These are phyloP conservation scores for Dioszegia crocea DNA, from an alignment of 768 basidiomycete species.

Conservation along the genomic window DNA sequence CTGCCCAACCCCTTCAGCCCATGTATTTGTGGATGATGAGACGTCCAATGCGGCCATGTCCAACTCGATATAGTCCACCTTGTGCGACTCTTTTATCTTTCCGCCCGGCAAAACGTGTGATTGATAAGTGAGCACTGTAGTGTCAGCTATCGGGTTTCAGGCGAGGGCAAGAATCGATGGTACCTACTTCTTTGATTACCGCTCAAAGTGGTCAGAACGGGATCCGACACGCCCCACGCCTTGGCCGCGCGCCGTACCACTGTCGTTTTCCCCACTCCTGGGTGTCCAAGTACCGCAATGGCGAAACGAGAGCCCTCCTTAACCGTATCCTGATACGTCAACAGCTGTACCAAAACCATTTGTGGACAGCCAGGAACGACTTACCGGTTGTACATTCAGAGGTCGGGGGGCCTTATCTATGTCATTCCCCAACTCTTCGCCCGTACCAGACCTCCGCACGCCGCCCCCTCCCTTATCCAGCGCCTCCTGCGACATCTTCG, in stretches of 20 bases:
- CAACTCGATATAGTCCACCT: slow-evolving; percentile 42
- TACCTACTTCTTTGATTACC: slow-evolving; percentile 34
- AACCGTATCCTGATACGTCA: not conserved
- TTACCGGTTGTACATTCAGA: too few species aligned
- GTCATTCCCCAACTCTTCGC: not conserved
- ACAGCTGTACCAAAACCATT: too few species aligned
- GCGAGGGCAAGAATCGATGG: not conserved
- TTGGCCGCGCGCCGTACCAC: slow-evolving; percentile 73
- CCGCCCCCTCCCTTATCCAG: not conserved
- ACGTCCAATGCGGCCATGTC: slow-evolving; percentile 46
- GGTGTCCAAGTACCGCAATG: slow-evolving; percentile 72
- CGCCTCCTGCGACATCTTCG: not conserved
- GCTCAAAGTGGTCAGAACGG: slow-evolving; percentile 13
- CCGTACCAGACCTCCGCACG: not conserved
- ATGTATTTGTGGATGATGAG: slow-evolving; percentile 24
- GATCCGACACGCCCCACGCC: slow-evolving; percentile 51
- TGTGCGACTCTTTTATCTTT: slow-evolving; percentile 29
- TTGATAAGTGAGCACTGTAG: slow-evolving; percentile 21
- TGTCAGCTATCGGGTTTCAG: not conserved
- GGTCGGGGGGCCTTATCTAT: too few species aligned
- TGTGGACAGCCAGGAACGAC: too few species aligned
- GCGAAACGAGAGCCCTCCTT: slow-evolving; percentile 21
- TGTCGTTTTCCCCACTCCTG: slow-evolving; percentile 78
- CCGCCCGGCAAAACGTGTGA: slow-evolving; percentile 37
- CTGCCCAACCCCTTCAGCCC: slow-evolving; percentile 52